Conservation (phyloP, 2,329 filamentous ascomycete genomes). For the Ramularia collo-cygni region DNA sequence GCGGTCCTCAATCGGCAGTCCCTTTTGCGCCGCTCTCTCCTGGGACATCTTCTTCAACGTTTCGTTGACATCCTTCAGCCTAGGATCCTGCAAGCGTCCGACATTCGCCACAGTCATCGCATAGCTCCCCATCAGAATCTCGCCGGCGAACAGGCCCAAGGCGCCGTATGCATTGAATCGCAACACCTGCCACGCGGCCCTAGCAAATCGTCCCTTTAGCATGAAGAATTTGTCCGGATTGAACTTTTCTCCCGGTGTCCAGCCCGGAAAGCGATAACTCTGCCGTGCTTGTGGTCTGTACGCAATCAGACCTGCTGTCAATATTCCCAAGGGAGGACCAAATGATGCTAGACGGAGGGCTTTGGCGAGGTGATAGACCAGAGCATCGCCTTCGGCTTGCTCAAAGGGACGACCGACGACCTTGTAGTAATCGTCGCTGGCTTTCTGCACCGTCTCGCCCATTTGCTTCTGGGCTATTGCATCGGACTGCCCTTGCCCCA, state of each 20-base stretch:
- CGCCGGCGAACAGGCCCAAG: slow-evolving; percentile 30
- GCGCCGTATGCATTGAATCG: slow-evolving; percentile 25
- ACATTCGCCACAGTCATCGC: slow-evolving; percentile 30
- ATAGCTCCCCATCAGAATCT: slow-evolving; percentile 26
- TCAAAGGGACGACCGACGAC: slow-evolving; percentile 33
- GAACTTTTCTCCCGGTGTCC: slow-evolving; percentile 33
- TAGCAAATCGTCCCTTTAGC: slow-evolving; percentile 30
- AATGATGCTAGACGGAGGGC: slow-evolving; percentile 34
- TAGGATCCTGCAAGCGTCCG: slow-evolving; percentile 33
- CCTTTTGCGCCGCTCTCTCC: background rate
- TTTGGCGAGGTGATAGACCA: slow-evolving; percentile 36
- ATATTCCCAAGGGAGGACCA: slow-evolving; percentile 31
- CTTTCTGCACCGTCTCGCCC: slow-evolving; percentile 27
- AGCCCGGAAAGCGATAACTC: slow-evolving; percentile 37
- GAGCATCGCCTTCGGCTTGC: slow-evolving; percentile 37
- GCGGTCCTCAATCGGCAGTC: slow-evolving; percentile 8
- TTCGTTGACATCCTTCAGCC: slow-evolving; percentile 34
- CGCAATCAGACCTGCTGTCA: slow-evolving; percentile 28
- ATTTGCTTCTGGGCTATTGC: slow-evolving; percentile 20
- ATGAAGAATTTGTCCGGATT: slow-evolving; percentile 32
- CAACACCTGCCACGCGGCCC: slow-evolving; percentile 26
- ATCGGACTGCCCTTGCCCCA: slow-evolving; percentile 24
- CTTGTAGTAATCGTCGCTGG: slow-evolving; percentile 23
- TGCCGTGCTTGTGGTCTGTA: slow-evolving; percentile 26
- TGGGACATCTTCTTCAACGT: slow-evolving; percentile 28